Base-by-base conservation (phyloP, 495 filamentous ascomycete species). In the Rhypophila decipiens region DNA sequence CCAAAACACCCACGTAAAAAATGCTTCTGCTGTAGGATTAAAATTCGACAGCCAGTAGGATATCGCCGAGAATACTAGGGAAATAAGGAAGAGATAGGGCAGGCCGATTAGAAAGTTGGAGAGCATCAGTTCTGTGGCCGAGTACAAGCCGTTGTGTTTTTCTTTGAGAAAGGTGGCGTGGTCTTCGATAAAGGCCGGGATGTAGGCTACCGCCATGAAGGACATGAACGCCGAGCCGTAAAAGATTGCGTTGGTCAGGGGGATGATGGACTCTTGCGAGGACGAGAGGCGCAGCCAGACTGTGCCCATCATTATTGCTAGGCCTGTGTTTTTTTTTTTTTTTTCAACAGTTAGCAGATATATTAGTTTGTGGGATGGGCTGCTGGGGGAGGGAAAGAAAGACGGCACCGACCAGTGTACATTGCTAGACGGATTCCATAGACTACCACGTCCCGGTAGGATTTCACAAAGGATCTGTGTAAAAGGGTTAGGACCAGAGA, bases 151-250 rank as follows among this genome's bases (percentile, higher is more conserved):
- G 60, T 91, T 90, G 18, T 78, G 78, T n/a, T 84, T 78, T 52
- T 93, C 87, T 65, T 90, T 90, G 66, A 76, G 60, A 57, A 78
- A 93, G 0, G 78, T 83, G 3, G 77, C 70, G 37, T 80, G 79
- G 58, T 93, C 87, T 66, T 93, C 87, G 10, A 93, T 71, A 69
- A 77, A 93, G n/a, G 84, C 75, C 0, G 87, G 87, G 7, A 88
- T 82, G 59, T 90, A 91, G 5, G 87, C 87, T 0, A 87, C 84
- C 1, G 87, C 87, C 87, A 93, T 93, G 74, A 93, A 93, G 29
- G 82, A 86, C 85, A 93, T 88, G 70, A 93, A 93, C 0, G 87
- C 87, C 0, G 75, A 80, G 13, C 87, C 86, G 61, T 87, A 63
- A 18, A 63, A 80, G 50, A 93, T 88, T 31, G 83, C 84, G 53